Evolutionary conservation across 2,329 filamentous ascomycete species (phyloP).

Genomic region (Venturia nashicola): DNA sequence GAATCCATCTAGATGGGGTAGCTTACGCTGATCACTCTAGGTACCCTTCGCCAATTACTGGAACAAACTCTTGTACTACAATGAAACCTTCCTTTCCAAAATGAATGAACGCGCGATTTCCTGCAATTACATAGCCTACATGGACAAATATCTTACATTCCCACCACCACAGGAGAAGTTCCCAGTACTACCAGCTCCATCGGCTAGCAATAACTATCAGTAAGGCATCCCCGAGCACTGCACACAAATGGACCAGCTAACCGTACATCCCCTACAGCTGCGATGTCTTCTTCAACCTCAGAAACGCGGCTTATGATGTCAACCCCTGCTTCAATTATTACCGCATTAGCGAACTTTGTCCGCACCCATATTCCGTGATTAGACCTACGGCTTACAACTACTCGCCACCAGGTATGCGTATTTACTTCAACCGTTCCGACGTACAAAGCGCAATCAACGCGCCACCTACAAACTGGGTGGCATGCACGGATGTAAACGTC

Average conservation of each 20-base stretch:
- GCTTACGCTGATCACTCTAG: not conserved
- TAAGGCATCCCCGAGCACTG: not conserved
- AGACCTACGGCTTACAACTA: constrained; percentile 29
- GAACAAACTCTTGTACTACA: constrained; percentile 29
- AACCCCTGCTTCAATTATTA: constrained; percentile 42
- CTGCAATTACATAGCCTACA: constrained; percentile 26
- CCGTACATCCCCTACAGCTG: constrained; percentile 18
- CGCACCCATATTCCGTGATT: constrained; percentile 25
- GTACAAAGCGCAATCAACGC: constrained; percentile 39
- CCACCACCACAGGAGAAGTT: constrained; percentile 25
- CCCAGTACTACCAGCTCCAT: constrained; percentile 17
- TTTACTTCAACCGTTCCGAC: constrained; percentile 41
- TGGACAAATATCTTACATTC: constrained; percentile 33
- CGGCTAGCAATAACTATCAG: not conserved
- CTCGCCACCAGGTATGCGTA: constrained; percentile 23
- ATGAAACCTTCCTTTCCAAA: constrained; percentile 27
- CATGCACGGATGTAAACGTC: constrained; percentile 29
- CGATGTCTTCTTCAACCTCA: constrained; percentile 28
- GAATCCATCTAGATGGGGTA: not conserved
- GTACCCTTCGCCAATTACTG: constrained; percentile 26
- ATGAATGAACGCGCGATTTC: constrained; percentile 21
- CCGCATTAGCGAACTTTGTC: constrained; percentile 30
- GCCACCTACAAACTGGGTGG: constrained; percentile 29
- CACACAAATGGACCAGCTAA: not conserved
- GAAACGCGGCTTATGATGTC: constrained; percentile 25